Evolutionary conservation across 192 early-diverging fungal genomes (phyloP).

Genomic region (Umbelopsis isabellina): DNA sequence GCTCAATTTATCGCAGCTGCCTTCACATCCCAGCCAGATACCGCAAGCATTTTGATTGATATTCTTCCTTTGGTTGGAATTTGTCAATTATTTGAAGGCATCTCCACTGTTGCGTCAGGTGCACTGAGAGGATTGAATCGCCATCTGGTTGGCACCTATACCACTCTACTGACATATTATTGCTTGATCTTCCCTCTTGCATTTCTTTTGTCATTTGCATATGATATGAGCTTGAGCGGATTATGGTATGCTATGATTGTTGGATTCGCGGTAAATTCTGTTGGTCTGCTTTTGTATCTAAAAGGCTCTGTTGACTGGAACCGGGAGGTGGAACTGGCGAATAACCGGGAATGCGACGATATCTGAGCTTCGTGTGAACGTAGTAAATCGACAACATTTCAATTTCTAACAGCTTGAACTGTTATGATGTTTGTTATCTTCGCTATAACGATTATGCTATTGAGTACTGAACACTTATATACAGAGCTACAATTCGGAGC

Average conservation of each 20-base stretch:
- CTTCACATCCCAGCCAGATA: slow-evolving; percentile 65
- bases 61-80: slow-evolving; percentile 77
- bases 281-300: not conserved
- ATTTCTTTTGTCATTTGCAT: slow-evolving; percentile 52
- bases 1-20: slow-evolving; percentile 60
- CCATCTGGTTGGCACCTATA: slow-evolving; percentile 59
- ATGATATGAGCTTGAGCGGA: slow-evolving; percentile 56
- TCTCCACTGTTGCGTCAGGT: slow-evolving; percentile 60
- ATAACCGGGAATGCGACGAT: not conserved
- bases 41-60: slow-evolving; percentile 64
- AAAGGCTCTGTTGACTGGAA: not conserved
- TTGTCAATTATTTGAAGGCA: slow-evolving; percentile 72
- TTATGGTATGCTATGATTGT: slow-evolving; percentile 60
- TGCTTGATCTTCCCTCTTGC: slow-evolving; percentile 62
- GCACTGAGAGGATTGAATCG: slow-evolving; percentile 75
- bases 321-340: not conserved
- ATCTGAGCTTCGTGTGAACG: no score
- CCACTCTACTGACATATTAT: slow-evolving; percentile 64
- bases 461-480: no score
- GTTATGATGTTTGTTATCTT: no score
- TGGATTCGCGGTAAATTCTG: slow-evolving; percentile 26
- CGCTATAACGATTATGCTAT: no score
- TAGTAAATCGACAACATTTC: no score
- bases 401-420: no score
- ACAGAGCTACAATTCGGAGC: no score